A percentile compares a stretch with the other conserved stretches of the same genome.
phyloP scores from a whole-genome alignment of 257 asterid species.

The Ocimum tenuiflorum region DNA sequence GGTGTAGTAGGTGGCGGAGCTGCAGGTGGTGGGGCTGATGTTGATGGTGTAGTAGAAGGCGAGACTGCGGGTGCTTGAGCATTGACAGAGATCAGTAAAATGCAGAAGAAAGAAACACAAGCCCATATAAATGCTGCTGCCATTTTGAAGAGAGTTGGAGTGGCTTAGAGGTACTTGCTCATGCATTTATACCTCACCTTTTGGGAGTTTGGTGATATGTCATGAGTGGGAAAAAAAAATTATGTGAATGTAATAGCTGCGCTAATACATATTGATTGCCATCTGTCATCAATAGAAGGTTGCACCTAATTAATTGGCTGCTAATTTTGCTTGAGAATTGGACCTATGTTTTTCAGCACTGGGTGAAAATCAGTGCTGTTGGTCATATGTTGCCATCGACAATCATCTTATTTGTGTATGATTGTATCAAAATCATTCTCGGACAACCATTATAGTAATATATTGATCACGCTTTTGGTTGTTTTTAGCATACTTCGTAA shows the following conservation, averaged over 20 bases:
- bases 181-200: conserved; percentile 22
- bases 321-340: neutral
- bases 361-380: conserved; percentile 1
- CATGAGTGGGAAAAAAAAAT: conserved; percentile 30
- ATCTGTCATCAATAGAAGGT: conserved; percentile 3
- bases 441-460: neutral
- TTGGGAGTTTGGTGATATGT: conserved; percentile 43
- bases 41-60: conserved; percentile 41
- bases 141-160: conserved; percentile 39
- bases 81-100: conserved; percentile 42
- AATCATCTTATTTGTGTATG: neutral
- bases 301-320: neutral
- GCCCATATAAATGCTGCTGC: conserved; percentile 36
- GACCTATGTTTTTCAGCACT: neutral
- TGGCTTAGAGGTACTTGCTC: conserved; percentile 20
- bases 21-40: conserved; percentile 29
- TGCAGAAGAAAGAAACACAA: conserved; percentile 43
- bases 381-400: conserved; percentile 31
- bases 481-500: neutral
- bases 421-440: conserved; percentile 13
- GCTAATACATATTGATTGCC: conserved; percentile 24
- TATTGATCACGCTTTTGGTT: conserved; percentile 2
- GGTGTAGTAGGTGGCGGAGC: conserved; percentile 24
- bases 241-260: conserved; percentile 28
- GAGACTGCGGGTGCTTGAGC: conserved; percentile 84